These are phyloP conservation scores for Phytophthora megakarya DNA, from an alignment of 352 stramenopile species.

Conservation along the genomic window DNA sequence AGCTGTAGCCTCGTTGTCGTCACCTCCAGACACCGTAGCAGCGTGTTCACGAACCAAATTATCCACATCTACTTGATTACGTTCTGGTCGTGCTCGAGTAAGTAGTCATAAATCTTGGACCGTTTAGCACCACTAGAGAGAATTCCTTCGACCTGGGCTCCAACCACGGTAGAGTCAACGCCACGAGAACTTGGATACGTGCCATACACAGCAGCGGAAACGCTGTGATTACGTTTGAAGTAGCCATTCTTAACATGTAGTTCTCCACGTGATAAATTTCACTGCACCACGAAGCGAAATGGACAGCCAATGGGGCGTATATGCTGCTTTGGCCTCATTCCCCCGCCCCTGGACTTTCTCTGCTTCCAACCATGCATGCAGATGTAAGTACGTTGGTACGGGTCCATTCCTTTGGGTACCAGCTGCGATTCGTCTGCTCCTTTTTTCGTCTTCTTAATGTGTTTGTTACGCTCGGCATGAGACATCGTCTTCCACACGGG, in stretches of 20 bases:
- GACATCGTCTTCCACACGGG: slow-evolving; percentile 11
- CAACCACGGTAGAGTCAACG: background rate
- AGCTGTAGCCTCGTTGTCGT: slow-evolving; percentile 13
- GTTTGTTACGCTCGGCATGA: slow-evolving; percentile 4
- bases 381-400: slow-evolving; percentile 15
- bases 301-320: slow-evolving; percentile 9
- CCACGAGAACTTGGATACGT: slow-evolving; percentile 5
- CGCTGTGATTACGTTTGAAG: slow-evolving; percentile 10
- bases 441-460: slow-evolving; percentile 1
- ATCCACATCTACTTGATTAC: slow-evolving; percentile 25
- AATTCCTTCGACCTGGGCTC: slow-evolving; percentile 13
- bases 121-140: slow-evolving; percentile 1
- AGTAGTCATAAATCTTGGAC: too few relatives aligned
- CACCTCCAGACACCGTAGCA: background rate
- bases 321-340: slow-evolving; percentile 7
- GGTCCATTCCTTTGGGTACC: slow-evolving; percentile 3
- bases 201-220: background rate
- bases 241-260: slow-evolving; percentile 12
- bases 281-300: slow-evolving; percentile 17
- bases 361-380: slow-evolving; percentile 17
- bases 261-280: background rate
- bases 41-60: slow-evolving; percentile 17
- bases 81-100: slow-evolving; percentile 27
- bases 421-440: slow-evolving; percentile 3
- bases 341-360: background rate